Evolutionary conservation across 2,329 filamentous ascomycete genomes (phyloP).

Genomic region (Reticulascus tulasneorum): DNA sequence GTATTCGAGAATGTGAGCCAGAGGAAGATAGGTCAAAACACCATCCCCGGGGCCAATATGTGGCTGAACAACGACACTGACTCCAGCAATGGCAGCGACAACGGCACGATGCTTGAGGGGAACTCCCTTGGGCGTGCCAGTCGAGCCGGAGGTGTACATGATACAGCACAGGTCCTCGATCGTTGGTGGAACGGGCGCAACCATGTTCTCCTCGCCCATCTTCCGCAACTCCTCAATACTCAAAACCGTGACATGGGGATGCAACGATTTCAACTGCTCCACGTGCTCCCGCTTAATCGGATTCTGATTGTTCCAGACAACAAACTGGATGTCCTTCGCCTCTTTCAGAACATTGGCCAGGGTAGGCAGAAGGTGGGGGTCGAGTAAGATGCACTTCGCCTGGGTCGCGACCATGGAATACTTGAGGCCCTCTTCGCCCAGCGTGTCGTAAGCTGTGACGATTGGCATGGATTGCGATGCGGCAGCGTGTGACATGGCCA

Average conservation of each 20-base stretch:
- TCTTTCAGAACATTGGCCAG: conserved; percentile 50
- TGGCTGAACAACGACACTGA: conserved; percentile 70
- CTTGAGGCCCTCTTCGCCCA: conserved; percentile 70
- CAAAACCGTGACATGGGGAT: conserved; percentile 41
- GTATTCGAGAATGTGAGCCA: conserved; percentile 86
- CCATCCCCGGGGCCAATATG: conserved; percentile 76
- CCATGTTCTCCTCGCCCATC: conserved; percentile 57
- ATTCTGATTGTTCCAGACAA: conserved; percentile 54
- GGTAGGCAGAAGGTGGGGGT: conserved; percentile 54
- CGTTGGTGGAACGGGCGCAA: conserved; percentile 64
- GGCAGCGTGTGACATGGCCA: conserved; percentile 46
- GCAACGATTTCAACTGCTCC: conserved; percentile 39
- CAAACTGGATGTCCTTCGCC: conserved; percentile 42
- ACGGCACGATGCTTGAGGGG: conserved; percentile 72
- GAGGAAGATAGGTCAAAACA: conserved; percentile 77
- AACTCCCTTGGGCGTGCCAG: conserved; percentile 78
- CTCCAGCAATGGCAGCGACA: conserved; percentile 72
- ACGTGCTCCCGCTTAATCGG: conserved; percentile 46
- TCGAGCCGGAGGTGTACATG: conserved; percentile 74
- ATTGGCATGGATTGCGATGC: conserved; percentile 76
- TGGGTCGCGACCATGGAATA: conserved; percentile 71
- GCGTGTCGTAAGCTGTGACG: conserved; percentile 79
- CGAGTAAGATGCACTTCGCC: conserved; percentile 61
- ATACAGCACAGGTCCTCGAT: conserved; percentile 74
- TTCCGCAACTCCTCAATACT: conserved; percentile 49